Conservation (phyloP, 495 filamentous ascomycete species). For the Choiromyces venosus region DNA sequence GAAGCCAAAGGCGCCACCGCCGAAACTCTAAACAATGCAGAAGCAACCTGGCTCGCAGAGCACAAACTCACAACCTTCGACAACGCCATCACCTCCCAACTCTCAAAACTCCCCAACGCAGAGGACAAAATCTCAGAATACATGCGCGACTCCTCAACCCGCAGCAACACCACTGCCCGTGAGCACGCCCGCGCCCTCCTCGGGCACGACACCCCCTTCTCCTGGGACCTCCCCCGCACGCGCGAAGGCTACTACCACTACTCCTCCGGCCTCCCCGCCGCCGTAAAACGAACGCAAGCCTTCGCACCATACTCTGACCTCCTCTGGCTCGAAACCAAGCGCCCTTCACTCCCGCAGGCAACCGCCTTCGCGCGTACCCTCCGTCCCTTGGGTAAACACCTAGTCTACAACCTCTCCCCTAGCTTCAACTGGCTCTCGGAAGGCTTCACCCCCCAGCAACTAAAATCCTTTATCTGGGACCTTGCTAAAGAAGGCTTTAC, state of each 20-base stretch:
- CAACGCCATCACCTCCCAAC: conserved; percentile 73
- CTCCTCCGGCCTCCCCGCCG: conserved; percentile 75
- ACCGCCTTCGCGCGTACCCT: conserved; percentile 69
- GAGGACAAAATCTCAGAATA: conserved; percentile 63
- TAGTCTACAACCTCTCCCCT: conserved; percentile 93
- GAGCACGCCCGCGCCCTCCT: conserved; percentile 60
- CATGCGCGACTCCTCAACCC: conserved; percentile 49
- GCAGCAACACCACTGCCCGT: conserved; percentile 65
- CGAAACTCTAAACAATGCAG: conserved; percentile 73
- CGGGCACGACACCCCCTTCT: conserved; percentile 61
- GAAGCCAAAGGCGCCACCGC: conserved; percentile 71
- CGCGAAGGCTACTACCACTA: conserved; percentile 97
- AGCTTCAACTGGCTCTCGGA: conserved; percentile 98
- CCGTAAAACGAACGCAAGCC: conserved; percentile 84
- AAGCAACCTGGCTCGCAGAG: conserved; percentile 82
- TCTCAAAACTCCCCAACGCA: conserved; percentile 57
- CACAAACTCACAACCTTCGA: conserved; percentile 87
- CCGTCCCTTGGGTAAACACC: conserved; percentile 58
- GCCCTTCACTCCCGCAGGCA: conserved; percentile 73
- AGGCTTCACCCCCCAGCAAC: conserved; percentile 71
- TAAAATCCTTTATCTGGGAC: conserved; percentile 93
- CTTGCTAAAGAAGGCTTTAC: conserved; percentile 89
- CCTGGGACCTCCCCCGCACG: conserved; percentile 87
- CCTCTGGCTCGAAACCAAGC: conserved; percentile 93
- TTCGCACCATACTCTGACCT: conserved; percentile 92